Evolutionary conservation across 164 flowering plant genomes (phyloP).

Genomic region (Stephania cephalantha): DNA sequence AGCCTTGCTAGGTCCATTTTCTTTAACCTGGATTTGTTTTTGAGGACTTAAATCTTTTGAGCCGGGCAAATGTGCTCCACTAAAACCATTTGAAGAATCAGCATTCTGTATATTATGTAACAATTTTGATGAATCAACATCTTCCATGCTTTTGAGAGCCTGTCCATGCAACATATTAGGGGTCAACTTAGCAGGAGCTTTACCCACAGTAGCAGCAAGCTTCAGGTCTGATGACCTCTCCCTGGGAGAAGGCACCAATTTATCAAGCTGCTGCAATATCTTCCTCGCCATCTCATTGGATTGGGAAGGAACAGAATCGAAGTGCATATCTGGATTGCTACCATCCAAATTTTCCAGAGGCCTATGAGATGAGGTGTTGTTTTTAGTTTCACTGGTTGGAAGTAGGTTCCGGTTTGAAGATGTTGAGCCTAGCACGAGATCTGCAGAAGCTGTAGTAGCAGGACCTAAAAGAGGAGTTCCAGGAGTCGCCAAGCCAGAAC

Average conservation of each 20-base stretch:
- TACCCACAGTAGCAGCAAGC: slow-evolving; percentile 33
- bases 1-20: slow-evolving; percentile 31
- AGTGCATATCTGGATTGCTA: slow-evolving; percentile 24
- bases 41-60: slow-evolving; percentile 16
- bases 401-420: slow-evolving; percentile 18
- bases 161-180: slow-evolving; percentile 50
- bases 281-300: slow-evolving; percentile 69
- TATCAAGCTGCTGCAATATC: slow-evolving; percentile 77
- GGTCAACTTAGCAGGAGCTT: slow-evolving; percentile 47
- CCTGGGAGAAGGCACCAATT: slow-evolving; percentile 46
- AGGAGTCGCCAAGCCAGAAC: slow-evolving; percentile 18
- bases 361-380: slow-evolving; percentile 15
- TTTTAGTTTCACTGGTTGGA: slow-evolving; percentile 12
- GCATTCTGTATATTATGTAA: slow-evolving; percentile 26
- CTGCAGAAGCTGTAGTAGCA: slow-evolving; percentile 19
- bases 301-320: slow-evolving; percentile 51
- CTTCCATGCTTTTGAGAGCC: slow-evolving; percentile 68
- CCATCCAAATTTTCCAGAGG: slow-evolving; percentile 26
- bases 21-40: slow-evolving; percentile 27
- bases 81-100: slow-evolving; percentile 20
- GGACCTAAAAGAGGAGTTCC: slow-evolving; percentile 22
- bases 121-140: slow-evolving; percentile 47
- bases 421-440: slow-evolving; percentile 18
- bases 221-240: slow-evolving; percentile 50
- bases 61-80: slow-evolving; percentile 9